Evolutionary conservation across 202 grass and related monocot genomes (phyloP), one percentile per base, ranked within the genome.

Genomic region (Saccharum hybrid): DNA sequence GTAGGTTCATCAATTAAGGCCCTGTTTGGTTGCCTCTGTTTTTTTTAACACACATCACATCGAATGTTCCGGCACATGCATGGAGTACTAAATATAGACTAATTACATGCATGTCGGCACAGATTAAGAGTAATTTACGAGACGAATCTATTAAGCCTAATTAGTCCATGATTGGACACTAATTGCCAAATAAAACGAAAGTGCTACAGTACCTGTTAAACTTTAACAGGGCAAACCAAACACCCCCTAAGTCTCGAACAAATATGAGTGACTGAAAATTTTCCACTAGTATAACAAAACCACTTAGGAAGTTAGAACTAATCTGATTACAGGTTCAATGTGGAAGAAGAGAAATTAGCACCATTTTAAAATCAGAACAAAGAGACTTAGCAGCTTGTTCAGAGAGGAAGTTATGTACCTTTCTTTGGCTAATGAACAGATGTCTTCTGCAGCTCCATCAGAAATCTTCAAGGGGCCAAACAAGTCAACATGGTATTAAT

Each of bases 351-450:
- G 49, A 77, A 52, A 64, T 66, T 61, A 48, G 80, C 80, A 81
- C 52, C 56, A 75, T 62, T 18, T 22, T 63, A 66, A 80, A 71
- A 75, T 40, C 15, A 72, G 21, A 79, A 60, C 56, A 60, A 66
- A 65, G 36, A 72, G 9, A 77, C n/a, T 42, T 81, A 28, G n/a
- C 26, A 77, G 70, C 15, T 77, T 49, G 11, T 77, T 81, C 72
- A 5, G 31, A 52, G 51, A 72, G 82, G 59, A 78, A 76, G 22
- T 86, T 60, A 57, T 61, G 28, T 78, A 98, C 96, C 96, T 98
- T 96, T 98, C 87, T 82, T 90, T 94, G 36, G 89, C 87, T 76
- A 98, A 90, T 61, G 83, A 93, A 87, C 73, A 83, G 48, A 96
- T 89, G 71, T 94, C 93, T 83, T 93, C 83, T 74, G 89, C 96